Base-by-base conservation (phyloP, 2,329 filamentous ascomycete genomes). In the Paracamarosporium sp. region DNA sequence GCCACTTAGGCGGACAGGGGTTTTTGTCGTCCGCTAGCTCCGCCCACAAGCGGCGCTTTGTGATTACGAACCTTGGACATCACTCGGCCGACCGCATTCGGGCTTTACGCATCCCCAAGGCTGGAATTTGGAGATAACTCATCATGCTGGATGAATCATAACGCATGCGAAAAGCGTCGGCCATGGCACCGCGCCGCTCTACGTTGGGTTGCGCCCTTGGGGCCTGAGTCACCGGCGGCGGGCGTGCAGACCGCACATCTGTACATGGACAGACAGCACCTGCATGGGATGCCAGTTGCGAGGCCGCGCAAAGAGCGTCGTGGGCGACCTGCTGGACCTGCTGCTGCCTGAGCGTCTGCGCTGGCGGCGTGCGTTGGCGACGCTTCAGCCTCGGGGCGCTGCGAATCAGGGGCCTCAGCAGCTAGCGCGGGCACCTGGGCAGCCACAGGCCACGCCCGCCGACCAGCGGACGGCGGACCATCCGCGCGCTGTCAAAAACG, bases 1-100 rank as follows among this genome's bases (percentile, higher is more conserved):
- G 47, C 31, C 45, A 45, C 47, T 51, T 47, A 41, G 11, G 28
- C 55, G 55, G 24, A 24, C 45, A 51, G 43, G 55, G 55, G 54
- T 36, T 31, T 6, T 30, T 17, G 44, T 50, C 55, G 28, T 57
- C 50, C 50, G 44, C 41, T 57, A 53, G 48, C 20, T 57, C 55
- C 55, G 50, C 40, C 28, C 50, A 30, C n/a, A 40, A 28, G 15
- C 3, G 48, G 41, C 48, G 25, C 48, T 43, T 30, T 7, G 25
- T 41, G 48, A 51, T 51, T 51, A 51, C 48, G 48, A 40, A 50
- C 15, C 24, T 17, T 35, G 24, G 38, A 25, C 4, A 31, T 40
- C 38, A 38, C 17, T 53, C 48, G 33, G 36, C 46, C 46, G 30
- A 45, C 31, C 13, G 46, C 46, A 31, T 55, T 55, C 53, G 53